Base-by-base conservation (phyloP, 352 stramenopile genomes). In the Phytophthora tubulina region DNA sequence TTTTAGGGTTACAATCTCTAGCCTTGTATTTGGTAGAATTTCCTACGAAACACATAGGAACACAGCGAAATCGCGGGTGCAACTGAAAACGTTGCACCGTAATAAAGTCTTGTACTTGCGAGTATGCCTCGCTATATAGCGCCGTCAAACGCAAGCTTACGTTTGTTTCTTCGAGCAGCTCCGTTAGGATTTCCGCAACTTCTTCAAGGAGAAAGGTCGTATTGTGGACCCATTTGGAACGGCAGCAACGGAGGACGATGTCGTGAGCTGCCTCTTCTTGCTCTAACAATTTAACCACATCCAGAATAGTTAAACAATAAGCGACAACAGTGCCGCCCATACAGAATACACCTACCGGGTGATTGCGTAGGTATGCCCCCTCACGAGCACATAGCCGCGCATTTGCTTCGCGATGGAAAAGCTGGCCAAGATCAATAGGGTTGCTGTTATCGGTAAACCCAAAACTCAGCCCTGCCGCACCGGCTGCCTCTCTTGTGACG, bases 121-220 rank as follows among this genome's bases (percentile, higher is more conserved):
- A 41, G 17, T 68, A 41, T 21, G 56, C 9, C 31, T 68, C 39
- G 17, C 0, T 44, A n/a, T 58, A 66, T 10, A 66, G 11, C 14
- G 3, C 27, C 38, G 58, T 36, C 36, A 51, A 52, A 44, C 9
- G 58, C 48, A 58, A 1, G 58, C 0, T 11, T 10, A 21, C 10
- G 39, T 60, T 60, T 17, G 60, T 61, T 15, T 60, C 60, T 35
- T 67, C 27, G 15, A 67, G 2, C 6, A 60, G 49, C 31, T 61
- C 31, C 9, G 48, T 46, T 38, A 67, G 27, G n/a, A 67, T 59
- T 1, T 41, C 14, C 30, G 49, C 30, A 13, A 60, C 60, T 13
- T 67, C 60, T 67, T 61, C 8, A 50, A 67, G 60, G 9, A 50
- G 49, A 14, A 67, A 60, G 30, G 60, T 15, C n/a, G 30, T 48